Evolutionary conservation across 1,284 basidiomycete genomes (phyloP), one percentile per base, ranked within the genome.

Genomic region (Termitomyces sp.): DNA sequence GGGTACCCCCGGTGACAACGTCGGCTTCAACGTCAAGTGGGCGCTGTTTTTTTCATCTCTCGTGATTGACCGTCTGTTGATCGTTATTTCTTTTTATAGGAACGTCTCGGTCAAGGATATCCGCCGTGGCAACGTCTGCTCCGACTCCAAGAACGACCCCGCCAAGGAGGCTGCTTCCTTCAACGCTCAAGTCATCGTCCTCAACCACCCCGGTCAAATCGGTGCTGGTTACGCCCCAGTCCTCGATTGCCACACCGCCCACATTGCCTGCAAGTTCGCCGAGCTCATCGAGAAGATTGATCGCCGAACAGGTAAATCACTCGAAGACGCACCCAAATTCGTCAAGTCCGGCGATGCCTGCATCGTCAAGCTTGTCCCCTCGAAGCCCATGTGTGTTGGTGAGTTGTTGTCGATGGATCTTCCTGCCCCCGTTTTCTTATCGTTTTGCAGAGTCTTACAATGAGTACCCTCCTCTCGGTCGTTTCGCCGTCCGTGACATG

Each of bases 21-120:
- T 98, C 72, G 95, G 94, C 62, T 96, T 96, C 87, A 94, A 94
- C 81, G 91, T 96, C 83, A 94, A 94, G 88, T 89, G 64, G 50
- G 86, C 73, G 47, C 60, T 48, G 43, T 57, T 50, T 53, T 17
- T 38, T 26, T 53, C 17, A n/a, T 38, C 26, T 31, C 7, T 6
- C 12, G 17, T 1, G 4, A 15, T 15, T 19, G 1, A 6, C 5
- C 5, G 5, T 31, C 10, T 55, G 30, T 41, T 42, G 31, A 55
- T 34, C 30, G 3, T 43, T 1, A 28, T 39, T 19, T 56, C 2
- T 59, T n/a, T n/a, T n/a, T n/a, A 51, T 69, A 96, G 94, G 90
- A 98, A 98, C 93, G 96, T 98, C 46, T 99, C 96, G 60, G 96
- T 99, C 77, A 99, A 99, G 88, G 96, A 99, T 82, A 99, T 99